Evolutionary conservation across 2,329 filamentous ascomycete species (phyloP).

Genomic region (Alternaria sp.): DNA sequence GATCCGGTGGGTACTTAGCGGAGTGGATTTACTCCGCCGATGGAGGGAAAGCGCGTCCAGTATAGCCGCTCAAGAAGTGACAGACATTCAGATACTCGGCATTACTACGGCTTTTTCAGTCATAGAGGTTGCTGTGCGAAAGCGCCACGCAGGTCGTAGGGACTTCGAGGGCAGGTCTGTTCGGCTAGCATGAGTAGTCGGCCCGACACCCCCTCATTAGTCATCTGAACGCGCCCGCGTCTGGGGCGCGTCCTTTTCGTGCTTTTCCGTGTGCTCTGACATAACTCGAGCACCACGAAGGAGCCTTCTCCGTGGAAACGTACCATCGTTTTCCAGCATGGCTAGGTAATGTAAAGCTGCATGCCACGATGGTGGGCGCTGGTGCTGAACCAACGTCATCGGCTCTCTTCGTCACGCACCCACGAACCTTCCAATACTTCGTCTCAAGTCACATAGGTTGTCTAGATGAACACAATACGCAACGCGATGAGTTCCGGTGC

Average conservation of each 20-base stretch:
- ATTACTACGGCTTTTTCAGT: neutral
- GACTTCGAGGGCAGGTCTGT: neutral
- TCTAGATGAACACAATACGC: constrained; percentile 5
- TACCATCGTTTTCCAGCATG: neutral
- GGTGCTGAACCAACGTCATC: neutral
- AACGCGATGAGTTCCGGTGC: neutral
- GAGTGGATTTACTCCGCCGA: neutral
- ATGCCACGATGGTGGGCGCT: neutral
- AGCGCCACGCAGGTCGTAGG: neutral
- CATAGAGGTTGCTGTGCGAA: neutral
- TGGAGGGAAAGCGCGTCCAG: neutral
- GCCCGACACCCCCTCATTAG: neutral
- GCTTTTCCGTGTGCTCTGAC: neutral
- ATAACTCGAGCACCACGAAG: neutral
- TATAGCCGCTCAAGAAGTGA: neutral
- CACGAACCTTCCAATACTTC: neutral
- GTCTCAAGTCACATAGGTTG: neutral
- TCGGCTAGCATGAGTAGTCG: neutral
- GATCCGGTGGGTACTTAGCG: neutral
- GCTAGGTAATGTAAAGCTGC: neutral
- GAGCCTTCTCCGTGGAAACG: constrained; percentile 2
- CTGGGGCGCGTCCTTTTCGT: neutral
- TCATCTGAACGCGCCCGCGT: neutral
- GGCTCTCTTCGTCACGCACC: neutral
- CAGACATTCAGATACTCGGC: neutral